Evolutionary conservation across 2,329 filamentous ascomycete genomes (phyloP), one percentile per base, ranked within the genome.

Genomic region (Penicillium sp.): DNA sequence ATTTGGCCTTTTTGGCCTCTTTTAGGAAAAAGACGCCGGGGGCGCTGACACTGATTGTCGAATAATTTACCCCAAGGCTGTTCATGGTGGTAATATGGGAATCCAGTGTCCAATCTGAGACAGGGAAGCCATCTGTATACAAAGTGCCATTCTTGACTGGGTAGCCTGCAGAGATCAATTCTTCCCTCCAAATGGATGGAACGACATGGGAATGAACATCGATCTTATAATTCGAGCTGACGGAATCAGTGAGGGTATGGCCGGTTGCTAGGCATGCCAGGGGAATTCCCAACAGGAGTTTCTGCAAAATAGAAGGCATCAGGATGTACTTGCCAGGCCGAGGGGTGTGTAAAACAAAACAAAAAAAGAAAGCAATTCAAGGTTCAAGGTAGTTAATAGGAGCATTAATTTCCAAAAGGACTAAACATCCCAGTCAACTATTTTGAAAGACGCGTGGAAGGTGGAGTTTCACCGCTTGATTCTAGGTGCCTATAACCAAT

Each of bases 161-260:
- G n/a, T 17, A 49, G 25, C 45, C 35, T 49, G 52, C 52, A 49
- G 52, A 40, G n/a, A 41, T 49, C 52, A 55, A 40, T 31, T 43
- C 56, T 21, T 58, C 17, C 17, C 43, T 58, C 50, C 51, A 58
- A 29, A 58, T 55, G 1, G 19, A 6, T 9, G 56, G 56, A 33
- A 55, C 25, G 25, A 37, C 56, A 31, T 64, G 62, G 4, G 62
- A 62, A 33, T 64, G 62, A 13, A 64, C 60, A 23, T 64, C 62
- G 8, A 64, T 52, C 31, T 58, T 56, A 48, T 62, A 62, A 43
- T 48, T 48, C 2, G 46, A 33, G 19, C 27, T 47, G 13, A 59
- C 6, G 8, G 54, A 50, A 57, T 56, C 27, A 46, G 27, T 43
- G 33, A 37, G n/a, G 17, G 2, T 48, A 50, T 47, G 55, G 19